phyloP scores from a whole-genome alignment of 2,329 filamentous ascomycete genomes.

The Celoporthe dispersa region DNA sequence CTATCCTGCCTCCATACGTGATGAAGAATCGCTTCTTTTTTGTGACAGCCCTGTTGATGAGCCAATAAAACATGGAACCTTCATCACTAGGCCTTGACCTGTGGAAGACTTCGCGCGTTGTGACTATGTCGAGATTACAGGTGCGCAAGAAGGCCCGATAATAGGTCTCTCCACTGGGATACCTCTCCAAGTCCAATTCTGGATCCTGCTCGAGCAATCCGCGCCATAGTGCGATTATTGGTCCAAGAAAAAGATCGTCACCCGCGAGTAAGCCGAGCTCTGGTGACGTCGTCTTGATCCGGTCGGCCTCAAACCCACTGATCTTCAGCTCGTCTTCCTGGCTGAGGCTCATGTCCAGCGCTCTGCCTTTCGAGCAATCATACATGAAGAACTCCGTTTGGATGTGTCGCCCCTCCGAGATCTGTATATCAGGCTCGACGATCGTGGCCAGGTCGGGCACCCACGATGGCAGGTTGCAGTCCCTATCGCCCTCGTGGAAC shows the following conservation, averaged over 20 bases:
- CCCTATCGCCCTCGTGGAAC: background rate
- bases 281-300: background rate
- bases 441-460: background rate
- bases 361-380: background rate
- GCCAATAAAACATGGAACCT: background rate
- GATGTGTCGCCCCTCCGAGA: background rate
- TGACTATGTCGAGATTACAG: background rate
- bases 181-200: background rate
- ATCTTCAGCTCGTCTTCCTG: background rate
- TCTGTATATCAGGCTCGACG: background rate
- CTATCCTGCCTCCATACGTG: background rate
- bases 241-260: background rate
- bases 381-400: background rate
- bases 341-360: background rate
- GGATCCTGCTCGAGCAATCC: background rate
- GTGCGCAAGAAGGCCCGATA: background rate
- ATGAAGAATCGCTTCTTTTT: background rate
- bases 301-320: background rate
- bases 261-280: background rate
- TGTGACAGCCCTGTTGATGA: background rate
- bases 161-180: background rate
- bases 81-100: background rate
- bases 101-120: background rate
- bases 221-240: background rate
- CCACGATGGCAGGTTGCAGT: background rate